Conservation (phyloP, 148 eudicot genomes). For the Persicaria tinctoria region DNA sequence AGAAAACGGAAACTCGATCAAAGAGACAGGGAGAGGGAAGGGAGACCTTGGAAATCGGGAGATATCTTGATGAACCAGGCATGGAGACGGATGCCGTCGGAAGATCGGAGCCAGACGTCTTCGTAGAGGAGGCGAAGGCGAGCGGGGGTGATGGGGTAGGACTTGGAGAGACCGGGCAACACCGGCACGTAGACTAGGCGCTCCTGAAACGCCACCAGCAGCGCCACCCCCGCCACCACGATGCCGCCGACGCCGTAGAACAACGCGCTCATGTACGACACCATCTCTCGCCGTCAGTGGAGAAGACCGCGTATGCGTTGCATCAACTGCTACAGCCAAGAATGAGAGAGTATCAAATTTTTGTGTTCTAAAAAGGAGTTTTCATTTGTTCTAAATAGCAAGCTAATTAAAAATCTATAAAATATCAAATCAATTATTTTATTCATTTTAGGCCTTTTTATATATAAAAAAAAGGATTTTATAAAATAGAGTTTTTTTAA, state of each 20-base stretch:
- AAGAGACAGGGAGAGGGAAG: not conserved
- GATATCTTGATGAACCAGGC: constrained; percentile 86
- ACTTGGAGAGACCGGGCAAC: constrained; percentile 80
- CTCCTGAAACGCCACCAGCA: constrained; percentile 84
- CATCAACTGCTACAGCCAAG: not conserved
- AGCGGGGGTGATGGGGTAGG: constrained; percentile 82
- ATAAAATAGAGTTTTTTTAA: no score
- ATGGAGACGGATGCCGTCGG: constrained; percentile 85
- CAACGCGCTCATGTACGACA: constrained; percentile 50
- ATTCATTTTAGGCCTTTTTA: no score
- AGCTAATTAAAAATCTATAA: no score
- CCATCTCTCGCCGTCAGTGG: constrained; percentile 32
- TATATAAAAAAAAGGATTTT: no score
- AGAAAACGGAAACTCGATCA: not conserved
- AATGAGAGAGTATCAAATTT: not conserved
- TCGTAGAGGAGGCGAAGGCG: constrained; percentile 68
- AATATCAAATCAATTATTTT: no score
- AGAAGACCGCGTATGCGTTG: not conserved
- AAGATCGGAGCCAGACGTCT: constrained; percentile 93
- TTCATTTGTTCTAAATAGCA: no score
- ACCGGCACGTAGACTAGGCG: constrained; percentile 90
- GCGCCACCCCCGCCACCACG: constrained; percentile 69
- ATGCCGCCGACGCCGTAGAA: constrained; percentile 79
- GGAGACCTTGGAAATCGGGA: constrained; percentile 62
- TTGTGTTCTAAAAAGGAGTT: no score